phyloP scores from a whole-genome alignment of 257 asterid genomes.

The Misopates orontium region DNA sequence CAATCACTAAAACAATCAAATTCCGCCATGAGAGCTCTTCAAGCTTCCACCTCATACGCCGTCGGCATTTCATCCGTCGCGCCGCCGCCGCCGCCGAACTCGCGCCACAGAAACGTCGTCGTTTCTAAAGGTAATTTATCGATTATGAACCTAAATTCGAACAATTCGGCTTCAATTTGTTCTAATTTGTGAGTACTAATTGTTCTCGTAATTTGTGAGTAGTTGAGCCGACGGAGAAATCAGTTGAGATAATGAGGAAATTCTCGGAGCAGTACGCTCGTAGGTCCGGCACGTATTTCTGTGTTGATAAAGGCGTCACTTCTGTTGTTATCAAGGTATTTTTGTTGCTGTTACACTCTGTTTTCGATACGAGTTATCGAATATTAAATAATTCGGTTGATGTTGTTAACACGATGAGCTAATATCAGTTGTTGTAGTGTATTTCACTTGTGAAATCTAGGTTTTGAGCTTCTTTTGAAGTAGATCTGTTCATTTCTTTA shows the following conservation, averaged over 20 bases:
- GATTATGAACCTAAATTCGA: background rate
- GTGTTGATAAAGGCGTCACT: slow-evolving; percentile 91
- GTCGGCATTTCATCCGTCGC: slow-evolving; percentile 50
- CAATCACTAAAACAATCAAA: background rate
- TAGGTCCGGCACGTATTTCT: slow-evolving; percentile 79
- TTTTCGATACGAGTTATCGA: no score
- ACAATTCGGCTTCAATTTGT: background rate
- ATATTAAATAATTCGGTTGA: background rate
- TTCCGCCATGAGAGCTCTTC: slow-evolving; percentile 74
- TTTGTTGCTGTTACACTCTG: background rate
- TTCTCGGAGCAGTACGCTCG: slow-evolving; percentile 99
- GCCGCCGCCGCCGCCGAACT: slow-evolving; percentile 37
- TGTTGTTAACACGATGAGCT: background rate
- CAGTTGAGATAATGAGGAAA: slow-evolving; percentile 94
- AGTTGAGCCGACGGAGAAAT: slow-evolving; percentile 91
- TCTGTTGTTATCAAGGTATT: slow-evolving; percentile 87
- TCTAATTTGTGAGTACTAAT: background rate
- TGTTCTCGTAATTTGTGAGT: slow-evolving; percentile 12
- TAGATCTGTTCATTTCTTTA: no score
- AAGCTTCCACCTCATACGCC: slow-evolving; percentile 79
- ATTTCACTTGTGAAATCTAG: no score
- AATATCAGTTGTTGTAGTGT: background rate
- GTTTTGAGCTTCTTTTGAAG: no score
- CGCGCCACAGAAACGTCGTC: slow-evolving; percentile 42
- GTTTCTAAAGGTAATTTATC: slow-evolving; percentile 52